Percentiles rank a stretch among this genome's conserved stretches.
Conservation (phyloP, 768 basidiomycete species). For the Mycena galopus region DNA sequence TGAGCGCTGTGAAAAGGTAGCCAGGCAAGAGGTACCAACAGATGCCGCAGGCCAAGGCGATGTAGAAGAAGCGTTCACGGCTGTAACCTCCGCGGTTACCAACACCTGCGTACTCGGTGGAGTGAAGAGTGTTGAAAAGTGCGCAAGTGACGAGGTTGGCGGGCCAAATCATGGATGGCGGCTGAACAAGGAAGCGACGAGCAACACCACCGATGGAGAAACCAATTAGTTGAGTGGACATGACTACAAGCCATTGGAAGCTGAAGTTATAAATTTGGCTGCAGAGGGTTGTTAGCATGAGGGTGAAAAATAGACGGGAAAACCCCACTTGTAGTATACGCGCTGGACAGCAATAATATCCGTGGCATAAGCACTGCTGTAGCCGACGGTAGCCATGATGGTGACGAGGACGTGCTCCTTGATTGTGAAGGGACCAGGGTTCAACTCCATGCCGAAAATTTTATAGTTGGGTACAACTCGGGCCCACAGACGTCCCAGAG, state of each 20-base stretch:
- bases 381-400: slow-evolving; percentile 72
- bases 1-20: slow-evolving; percentile 63
- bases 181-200: slow-evolving; percentile 79
- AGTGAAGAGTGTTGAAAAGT: slow-evolving; percentile 82
- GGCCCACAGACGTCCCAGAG: slow-evolving; percentile 72
- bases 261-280: slow-evolving; percentile 68
- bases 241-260: slow-evolving; percentile 80
- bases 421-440: slow-evolving; percentile 83
- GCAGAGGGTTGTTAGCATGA: not conserved
- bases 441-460: slow-evolving; percentile 72
- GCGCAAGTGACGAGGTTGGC: slow-evolving; percentile 78
- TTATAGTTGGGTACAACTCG: slow-evolving; percentile 64
- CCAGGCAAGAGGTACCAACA: slow-evolving; percentile 67
- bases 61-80: slow-evolving; percentile 79
- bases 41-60: slow-evolving; percentile 66
- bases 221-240: slow-evolving; percentile 78
- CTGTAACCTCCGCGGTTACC: slow-evolving; percentile 71
- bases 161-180: slow-evolving; percentile 78
- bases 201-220: slow-evolving; percentile 83
- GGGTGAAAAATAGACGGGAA: not conserved
- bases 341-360: slow-evolving; percentile 76
- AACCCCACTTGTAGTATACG: slow-evolving; percentile 64
- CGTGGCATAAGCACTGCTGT: slow-evolving; percentile 75
- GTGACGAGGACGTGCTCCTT: slow-evolving; percentile 81
- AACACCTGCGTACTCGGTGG: slow-evolving; percentile 73